Conservation (phyloP, 495 filamentous ascomycete genomes). For the Penicillium canescens region DNA sequence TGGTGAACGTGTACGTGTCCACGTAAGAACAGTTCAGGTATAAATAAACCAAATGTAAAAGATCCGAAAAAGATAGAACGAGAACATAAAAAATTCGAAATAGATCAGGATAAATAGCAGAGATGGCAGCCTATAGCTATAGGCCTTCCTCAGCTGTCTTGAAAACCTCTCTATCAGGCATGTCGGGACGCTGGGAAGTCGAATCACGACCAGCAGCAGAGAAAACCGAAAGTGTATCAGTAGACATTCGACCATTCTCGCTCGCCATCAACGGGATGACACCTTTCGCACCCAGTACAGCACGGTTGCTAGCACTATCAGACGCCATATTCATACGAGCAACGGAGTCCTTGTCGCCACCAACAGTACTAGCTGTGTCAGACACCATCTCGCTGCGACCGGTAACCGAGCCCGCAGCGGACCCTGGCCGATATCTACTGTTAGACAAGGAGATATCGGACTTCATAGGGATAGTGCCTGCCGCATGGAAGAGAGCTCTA, state of each 20-base stretch:
- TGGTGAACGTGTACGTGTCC: not conserved
- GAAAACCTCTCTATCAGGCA: conserved; percentile 33
- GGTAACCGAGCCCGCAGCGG: conserved; percentile 27
- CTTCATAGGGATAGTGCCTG: conserved; percentile 28
- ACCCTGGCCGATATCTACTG: conserved; percentile 23
- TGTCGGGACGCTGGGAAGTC: conserved; percentile 23
- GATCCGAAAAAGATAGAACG: not conserved
- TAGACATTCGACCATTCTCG: conserved; percentile 26
- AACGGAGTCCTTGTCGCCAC: conserved; percentile 31
- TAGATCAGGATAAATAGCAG: conserved; percentile 1
- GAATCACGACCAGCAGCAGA: conserved; percentile 12
- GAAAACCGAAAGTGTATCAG: conserved; percentile 27
- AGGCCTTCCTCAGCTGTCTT: conserved; percentile 24
- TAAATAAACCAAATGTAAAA: not conserved
- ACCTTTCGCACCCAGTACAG: conserved; percentile 33
- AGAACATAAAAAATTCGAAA: not conserved
- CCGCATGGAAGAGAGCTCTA: conserved; percentile 35
- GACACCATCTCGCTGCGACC: conserved; percentile 37
- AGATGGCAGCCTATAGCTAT: conserved; percentile 10
- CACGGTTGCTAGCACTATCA: conserved; percentile 40
- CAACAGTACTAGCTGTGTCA: conserved; percentile 30
- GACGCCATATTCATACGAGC: conserved; percentile 16
- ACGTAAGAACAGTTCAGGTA: not conserved
- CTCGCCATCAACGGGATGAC: conserved; percentile 19
- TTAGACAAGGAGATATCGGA: conserved; percentile 24